Conservation (phyloP, 2,329 filamentous ascomycete species). For the Ophiocordyceps sinensis region DNA sequence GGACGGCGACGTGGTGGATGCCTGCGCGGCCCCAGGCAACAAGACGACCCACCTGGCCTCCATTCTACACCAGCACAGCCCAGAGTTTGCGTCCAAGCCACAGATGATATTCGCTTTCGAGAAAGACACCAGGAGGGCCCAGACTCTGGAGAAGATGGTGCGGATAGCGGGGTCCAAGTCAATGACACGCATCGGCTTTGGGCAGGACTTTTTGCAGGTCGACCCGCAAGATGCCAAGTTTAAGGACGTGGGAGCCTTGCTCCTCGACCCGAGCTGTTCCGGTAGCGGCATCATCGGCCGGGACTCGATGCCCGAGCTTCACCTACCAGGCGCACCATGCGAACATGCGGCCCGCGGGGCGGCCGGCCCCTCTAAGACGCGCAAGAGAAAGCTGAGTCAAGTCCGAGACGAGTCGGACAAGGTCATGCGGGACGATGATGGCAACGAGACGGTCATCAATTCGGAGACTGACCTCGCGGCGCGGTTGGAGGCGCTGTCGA, state of each 20-base stretch:
- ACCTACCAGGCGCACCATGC: slow-evolving; percentile 32
- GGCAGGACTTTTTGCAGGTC: slow-evolving; percentile 69
- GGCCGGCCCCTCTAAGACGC: slow-evolving; percentile 11
- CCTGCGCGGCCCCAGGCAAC: slow-evolving; percentile 88
- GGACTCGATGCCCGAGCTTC: slow-evolving; percentile 59
- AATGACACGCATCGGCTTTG: slow-evolving; percentile 53
- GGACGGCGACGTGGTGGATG: slow-evolving; percentile 74
- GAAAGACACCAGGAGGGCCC: slow-evolving; percentile 55
- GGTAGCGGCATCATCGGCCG: slow-evolving; percentile 88
- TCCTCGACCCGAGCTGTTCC: slow-evolving; percentile 90
- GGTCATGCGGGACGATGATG: slow-evolving; percentile 41
- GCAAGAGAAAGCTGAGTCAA: slow-evolving; percentile 32
- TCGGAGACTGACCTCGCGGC: slow-evolving; percentile 43
- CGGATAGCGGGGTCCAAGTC: slow-evolving; percentile 54
- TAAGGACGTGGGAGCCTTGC: slow-evolving; percentile 58
- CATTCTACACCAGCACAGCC: slow-evolving; percentile 38
- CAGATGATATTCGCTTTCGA: slow-evolving; percentile 62
- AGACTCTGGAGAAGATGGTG: slow-evolving; percentile 76
- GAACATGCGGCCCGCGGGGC: slow-evolving; percentile 4
- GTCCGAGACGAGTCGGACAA: slow-evolving; percentile 14
- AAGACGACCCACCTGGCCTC: slow-evolving; percentile 91
- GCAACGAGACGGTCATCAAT: slow-evolving; percentile 35
- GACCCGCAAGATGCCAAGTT: slow-evolving; percentile 50
- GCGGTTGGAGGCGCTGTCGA: slow-evolving; percentile 58
- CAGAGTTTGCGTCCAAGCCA: slow-evolving; percentile 17